phyloP scores from a whole-genome alignment of 2,329 filamentous ascomycete species.

The Sclerotinia subarctica region DNA sequence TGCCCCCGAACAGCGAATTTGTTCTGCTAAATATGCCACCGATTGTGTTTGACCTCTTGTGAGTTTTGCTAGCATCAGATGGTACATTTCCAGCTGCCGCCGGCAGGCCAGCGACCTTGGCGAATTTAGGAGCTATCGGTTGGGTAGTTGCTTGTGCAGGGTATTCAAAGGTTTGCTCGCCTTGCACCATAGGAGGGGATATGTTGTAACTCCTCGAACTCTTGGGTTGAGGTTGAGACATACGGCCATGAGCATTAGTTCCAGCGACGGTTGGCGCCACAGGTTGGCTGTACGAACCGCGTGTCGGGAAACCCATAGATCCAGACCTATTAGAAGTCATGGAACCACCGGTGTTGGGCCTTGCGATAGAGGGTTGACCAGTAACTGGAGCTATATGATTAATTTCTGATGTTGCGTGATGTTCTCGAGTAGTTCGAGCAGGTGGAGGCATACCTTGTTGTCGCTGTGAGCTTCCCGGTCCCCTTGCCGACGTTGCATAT shows the following conservation, averaged over 20 bases:
- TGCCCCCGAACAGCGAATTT: conserved; percentile 73
- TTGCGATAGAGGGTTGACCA: conserved; percentile 41
- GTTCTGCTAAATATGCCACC: conserved; percentile 81
- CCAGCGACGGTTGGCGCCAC: conserved; percentile 81
- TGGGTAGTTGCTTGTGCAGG: conserved; percentile 57
- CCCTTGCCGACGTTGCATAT: conserved; percentile 46
- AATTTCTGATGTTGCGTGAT: conserved; percentile 54
- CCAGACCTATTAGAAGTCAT: conserved; percentile 61
- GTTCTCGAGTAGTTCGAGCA: conserved; percentile 48
- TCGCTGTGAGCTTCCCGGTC: conserved; percentile 34
- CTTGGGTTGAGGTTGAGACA: conserved; percentile 72
- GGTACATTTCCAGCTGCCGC: conserved; percentile 45
- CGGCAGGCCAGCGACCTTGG: conserved; percentile 54
- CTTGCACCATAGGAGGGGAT: conserved; percentile 58
- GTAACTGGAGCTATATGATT: conserved; percentile 50
- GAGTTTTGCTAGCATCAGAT: conserved; percentile 41
- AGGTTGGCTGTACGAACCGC: conserved; percentile 83
- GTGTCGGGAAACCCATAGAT: conserved; percentile 60
- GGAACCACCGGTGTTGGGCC: conserved; percentile 80
- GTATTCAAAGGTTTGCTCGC: conserved; percentile 49
- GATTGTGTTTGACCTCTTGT: conserved; percentile 72
- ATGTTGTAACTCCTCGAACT: conserved; percentile 66
- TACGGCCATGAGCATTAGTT: conserved; percentile 84
- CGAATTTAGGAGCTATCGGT: conserved; percentile 52
- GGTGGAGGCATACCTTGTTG: conserved; percentile 46